Evolutionary conservation across 306 rosid genomes (phyloP), one percentile per base, ranked within the genome.

Genomic region (Rosa multiflora): DNA sequence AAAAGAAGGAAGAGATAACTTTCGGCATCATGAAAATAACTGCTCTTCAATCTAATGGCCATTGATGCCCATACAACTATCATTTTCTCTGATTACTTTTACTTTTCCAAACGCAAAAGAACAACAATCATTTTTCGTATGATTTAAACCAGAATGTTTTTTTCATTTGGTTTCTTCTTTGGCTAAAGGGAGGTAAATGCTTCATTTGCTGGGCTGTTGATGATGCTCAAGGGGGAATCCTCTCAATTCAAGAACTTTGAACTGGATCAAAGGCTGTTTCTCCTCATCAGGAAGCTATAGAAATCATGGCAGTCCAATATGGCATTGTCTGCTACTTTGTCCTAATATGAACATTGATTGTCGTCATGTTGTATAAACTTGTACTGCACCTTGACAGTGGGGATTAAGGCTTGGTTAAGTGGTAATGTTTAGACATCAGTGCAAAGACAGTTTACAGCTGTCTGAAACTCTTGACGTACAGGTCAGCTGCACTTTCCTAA

Each of bases 201-300:
- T 67, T 92, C 98, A 46, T 94, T 94, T 86, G 95, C 97, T 56
- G 99, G 97, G 79, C 99, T 94, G 78, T 88, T 94, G 86, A 92
- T 92, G 99, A 67, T 91, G 92, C 85, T 94, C 84, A 93, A 80
- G 85, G 97, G 99, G 40, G 99, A 92, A 58, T 89, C 94, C 44
- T 90, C 94, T 21, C 91, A 90, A 77, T 90, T 90, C 86, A 90
- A 87, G 85, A 90, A 90, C 85, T 94, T 92, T 82, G 97, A 92
- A 78, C 93, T 94, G 67, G 99, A 94, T 85, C 97, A 90, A 83
- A 85, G 92, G 88, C 78, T 90, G 82, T 94, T 79, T 85, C 89
- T 91, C 81, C 88, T 94, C 77, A 88, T 94, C 39, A 94, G 99
- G 99, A 92, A 90, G 86, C 93, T 90, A 21, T 92, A 83, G 88